Base-by-base conservation (phyloP, 768 basidiomycete genomes). In the Russula vinacea region DNA sequence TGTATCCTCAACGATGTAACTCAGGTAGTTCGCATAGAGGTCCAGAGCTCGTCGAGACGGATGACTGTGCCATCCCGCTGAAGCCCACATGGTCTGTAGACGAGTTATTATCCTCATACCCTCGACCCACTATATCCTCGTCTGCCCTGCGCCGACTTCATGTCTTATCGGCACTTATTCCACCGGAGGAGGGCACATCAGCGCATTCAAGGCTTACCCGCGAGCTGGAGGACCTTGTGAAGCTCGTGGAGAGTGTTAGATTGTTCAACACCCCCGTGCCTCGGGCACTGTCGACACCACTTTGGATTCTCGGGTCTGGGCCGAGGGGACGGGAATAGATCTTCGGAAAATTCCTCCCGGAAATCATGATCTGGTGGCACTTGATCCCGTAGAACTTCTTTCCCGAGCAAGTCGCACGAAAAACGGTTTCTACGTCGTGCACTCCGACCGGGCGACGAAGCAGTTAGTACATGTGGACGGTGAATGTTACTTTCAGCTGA, bases 41-140 rank as follows among this genome's bases (percentile, higher is more conserved):
- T 14, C 54, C 56, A n/a, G 47, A 50, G n/a, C 51, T 61, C 26
- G 50, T 62, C 26, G 62, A 67, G 56, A 80, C 80, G 2, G 89
- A 92, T 68, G 73, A 79, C 5, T 83, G 76, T 61, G 87, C 85
- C 19, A 83, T 92, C 61, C 91, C 91, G 6, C 62, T 78, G 0
- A 73, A 76, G 51, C 86, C 91, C 24, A 86, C 87, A 0, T 93
- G 92, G 92, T 93, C 92, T 58, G 86, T 94, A 53, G 80, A 86
- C 69, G 77, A 86, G 54, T 80, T 93, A 10, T 75, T 93, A 7
- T 87, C 88, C 7, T 91, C 90, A 5, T 93, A 92, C 71, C 85
- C 89, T 3, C 81, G 79, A 14, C 90, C 90, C 19, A 77, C 77
- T 2, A 77, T 93, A 54, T 78, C 84, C 8, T 71, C 84, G 8